phyloP scores from a whole-genome alignment of 2,329 filamentous ascomycete genomes.

The Paracorniculantispora psalliotae region DNA sequence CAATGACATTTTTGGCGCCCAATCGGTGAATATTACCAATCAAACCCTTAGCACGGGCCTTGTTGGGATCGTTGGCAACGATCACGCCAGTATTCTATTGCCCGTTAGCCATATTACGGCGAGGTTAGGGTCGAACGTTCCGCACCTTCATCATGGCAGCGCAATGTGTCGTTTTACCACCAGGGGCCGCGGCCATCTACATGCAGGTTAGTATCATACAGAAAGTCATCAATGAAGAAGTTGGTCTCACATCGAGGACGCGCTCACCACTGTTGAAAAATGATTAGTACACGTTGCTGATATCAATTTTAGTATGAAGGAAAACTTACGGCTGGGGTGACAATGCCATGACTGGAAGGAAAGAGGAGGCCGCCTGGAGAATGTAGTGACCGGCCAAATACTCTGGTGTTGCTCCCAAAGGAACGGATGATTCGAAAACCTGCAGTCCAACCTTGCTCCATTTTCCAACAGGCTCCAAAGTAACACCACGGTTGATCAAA shows the following conservation, averaged over 20 bases:
- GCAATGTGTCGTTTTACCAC: constrained; percentile 94
- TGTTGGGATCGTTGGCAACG: constrained; percentile 95
- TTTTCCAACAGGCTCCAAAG: constrained; percentile 92
- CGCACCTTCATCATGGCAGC: constrained; percentile 76
- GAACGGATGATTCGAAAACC: constrained; percentile 82
- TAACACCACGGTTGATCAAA: constrained; percentile 92
- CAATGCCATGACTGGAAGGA: constrained; percentile 95
- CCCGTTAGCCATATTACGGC: background rate
- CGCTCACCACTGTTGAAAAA: constrained; percentile 53
- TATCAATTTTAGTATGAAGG: background rate
- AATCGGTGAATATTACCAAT: constrained; percentile 97
- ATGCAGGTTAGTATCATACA: background rate
- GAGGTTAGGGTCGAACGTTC: background rate
- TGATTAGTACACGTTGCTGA: background rate
- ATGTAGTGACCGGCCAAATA: constrained; percentile 98
- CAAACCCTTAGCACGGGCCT: constrained; percentile 87
- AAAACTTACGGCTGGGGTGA: constrained; percentile 75
- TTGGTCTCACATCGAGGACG: constrained; percentile 58
- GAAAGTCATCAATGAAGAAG: background rate
- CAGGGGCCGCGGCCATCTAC: constrained; percentile 80
- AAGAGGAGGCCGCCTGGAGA: constrained; percentile 91
- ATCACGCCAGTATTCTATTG: constrained; percentile 78
- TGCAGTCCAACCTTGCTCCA: constrained; percentile 98
- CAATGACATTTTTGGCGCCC: constrained; percentile 87
- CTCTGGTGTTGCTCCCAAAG: constrained; percentile 91